These are phyloP conservation scores for Akebia trifoliata DNA, from an alignment of 164 flowering plant genomes.

Conservation along the genomic window DNA sequence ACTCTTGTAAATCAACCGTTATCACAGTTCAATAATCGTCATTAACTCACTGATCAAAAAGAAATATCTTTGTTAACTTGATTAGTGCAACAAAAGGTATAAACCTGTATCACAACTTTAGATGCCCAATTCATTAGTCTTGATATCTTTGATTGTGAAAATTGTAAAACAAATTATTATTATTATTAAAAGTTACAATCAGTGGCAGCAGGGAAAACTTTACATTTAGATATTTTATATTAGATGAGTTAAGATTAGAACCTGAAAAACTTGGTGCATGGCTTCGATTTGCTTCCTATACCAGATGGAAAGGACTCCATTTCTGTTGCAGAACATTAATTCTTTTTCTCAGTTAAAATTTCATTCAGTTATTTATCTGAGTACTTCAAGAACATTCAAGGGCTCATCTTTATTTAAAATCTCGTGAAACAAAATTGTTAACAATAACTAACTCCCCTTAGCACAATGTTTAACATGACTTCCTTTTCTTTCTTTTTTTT, in stretches of 20 bases:
- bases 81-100: constrained; percentile 36
- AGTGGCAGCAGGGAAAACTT: constrained; percentile 24
- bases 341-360: constrained; percentile 54
- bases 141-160: constrained; percentile 16
- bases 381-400: constrained; percentile 7
- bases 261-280: constrained; percentile 99
- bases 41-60: too few species aligned
- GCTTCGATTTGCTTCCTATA: constrained; percentile 99
- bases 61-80: constrained; percentile 41
- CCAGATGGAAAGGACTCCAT: constrained; percentile 79
- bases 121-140: constrained; percentile 52
- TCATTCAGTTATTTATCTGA: constrained; percentile 24
- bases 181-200: constrained; percentile 21
- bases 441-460: too few species aligned
- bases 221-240: constrained; percentile 37
- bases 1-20: constrained; percentile 32
- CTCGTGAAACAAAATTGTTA: too few species aligned
- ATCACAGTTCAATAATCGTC: constrained; percentile 33
- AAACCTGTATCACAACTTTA: constrained; percentile 67
- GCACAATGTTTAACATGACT: too few species aligned
- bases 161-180: constrained; percentile 11
- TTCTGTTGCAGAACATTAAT: constrained; percentile 93
- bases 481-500: too few species aligned
- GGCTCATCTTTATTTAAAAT: too few species aligned
- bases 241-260: constrained; percentile 70